A percentile compares a stretch with the other conserved stretches of the same genome.
phyloP scores from a whole-genome alignment of 2,329 filamentous ascomycete species.

The Lachnellula suecica region DNA sequence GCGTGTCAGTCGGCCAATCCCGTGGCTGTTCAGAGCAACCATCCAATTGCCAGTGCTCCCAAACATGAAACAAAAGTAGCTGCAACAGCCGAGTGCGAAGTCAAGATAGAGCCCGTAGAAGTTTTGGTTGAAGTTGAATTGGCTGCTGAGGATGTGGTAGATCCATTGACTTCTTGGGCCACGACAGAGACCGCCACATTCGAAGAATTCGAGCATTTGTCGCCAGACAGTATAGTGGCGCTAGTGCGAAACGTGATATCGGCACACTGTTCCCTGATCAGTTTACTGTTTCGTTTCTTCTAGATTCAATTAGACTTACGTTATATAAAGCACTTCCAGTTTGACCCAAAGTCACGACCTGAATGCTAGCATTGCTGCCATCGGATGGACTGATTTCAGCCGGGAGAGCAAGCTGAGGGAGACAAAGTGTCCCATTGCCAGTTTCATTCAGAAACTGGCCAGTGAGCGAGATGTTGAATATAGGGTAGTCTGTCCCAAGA shows the following conservation, averaged over 20 bases:
- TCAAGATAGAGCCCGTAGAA: background rate
- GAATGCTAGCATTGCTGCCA: slow-evolving; percentile 64
- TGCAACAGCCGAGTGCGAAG: background rate
- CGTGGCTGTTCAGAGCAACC: slow-evolving; percentile 1
- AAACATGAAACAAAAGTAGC: background rate
- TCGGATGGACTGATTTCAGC: slow-evolving; percentile 49
- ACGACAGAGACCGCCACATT: slow-evolving; percentile 46
- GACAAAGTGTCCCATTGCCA: slow-evolving; percentile 64
- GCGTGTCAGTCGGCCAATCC: too few relatives aligned
- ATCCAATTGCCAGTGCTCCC: slow-evolving; percentile 2
- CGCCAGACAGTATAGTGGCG: slow-evolving; percentile 44
- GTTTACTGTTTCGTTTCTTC: background rate
- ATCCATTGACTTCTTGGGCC: slow-evolving; percentile 16
- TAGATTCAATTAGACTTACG: slow-evolving; percentile 35
- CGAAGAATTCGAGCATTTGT: slow-evolving; percentile 58
- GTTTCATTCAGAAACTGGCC: slow-evolving; percentile 57
- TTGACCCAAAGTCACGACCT: slow-evolving; percentile 65
- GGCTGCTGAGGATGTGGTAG: slow-evolving; percentile 3
- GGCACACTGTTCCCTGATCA: slow-evolving; percentile 55
- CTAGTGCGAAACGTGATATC: slow-evolving; percentile 66
- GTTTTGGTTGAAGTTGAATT: background rate
- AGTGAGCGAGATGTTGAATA: slow-evolving; percentile 69
- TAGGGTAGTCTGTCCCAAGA: slow-evolving; percentile 50
- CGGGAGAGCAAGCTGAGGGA: slow-evolving; percentile 58
- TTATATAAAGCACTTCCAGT: slow-evolving; percentile 65